Percentiles rank a stretch among this genome's conserved stretches.
These are phyloP conservation scores for Didymella lethalis DNA, from an alignment of 2,329 filamentous ascomycete genomes.

Conservation along the genomic window DNA sequence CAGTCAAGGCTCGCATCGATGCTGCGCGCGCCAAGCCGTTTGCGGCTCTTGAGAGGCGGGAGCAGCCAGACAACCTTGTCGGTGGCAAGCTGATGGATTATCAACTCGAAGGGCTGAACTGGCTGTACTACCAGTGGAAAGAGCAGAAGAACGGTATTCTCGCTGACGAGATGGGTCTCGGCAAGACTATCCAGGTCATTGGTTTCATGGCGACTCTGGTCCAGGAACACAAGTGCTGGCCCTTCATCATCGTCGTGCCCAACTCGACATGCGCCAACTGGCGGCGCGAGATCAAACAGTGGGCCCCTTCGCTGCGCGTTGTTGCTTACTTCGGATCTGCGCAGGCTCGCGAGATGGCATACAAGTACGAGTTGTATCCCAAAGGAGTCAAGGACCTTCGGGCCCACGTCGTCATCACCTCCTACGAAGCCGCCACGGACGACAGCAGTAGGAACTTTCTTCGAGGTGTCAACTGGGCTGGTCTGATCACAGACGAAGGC, in stretches of 20 bases:
- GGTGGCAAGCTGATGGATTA: conserved; percentile 91
- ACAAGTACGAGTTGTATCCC: conserved; percentile 85
- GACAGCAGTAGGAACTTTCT: conserved; percentile 72
- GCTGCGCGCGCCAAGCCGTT: conserved; percentile 74
- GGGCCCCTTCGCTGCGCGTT: conserved; percentile 84
- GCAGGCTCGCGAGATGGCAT: conserved; percentile 76
- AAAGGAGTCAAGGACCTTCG: conserved; percentile 70
- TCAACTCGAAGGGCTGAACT: conserved; percentile 91
- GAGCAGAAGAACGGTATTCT: conserved; percentile 84
- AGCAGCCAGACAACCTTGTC: conserved; percentile 76
- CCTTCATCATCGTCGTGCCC: conserved; percentile 90
- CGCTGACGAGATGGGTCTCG: conserved; percentile 97
- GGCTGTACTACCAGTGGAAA: conserved; percentile 92
- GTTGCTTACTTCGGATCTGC: conserved; percentile 90
- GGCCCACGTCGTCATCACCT: conserved; percentile 92
- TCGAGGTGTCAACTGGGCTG: conserved; percentile 78
- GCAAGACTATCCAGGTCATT: conserved; percentile 95
- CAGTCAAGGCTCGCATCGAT: conserved; percentile 72
- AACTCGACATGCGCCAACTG: conserved; percentile 98
- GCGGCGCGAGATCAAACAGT: conserved; percentile 94
- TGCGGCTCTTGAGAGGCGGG: conserved; percentile 68
- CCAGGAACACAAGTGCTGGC: conserved; percentile 75
- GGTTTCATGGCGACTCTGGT: conserved; percentile 76
- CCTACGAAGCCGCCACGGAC: conserved; percentile 87
- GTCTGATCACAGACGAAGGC: conserved; percentile 91